A percentile compares a stretch with the other conserved stretches of the same genome.
phyloP scores from a whole-genome alignment of 495 filamentous ascomycete genomes.

The Lindgomyces ingoldianus region DNA sequence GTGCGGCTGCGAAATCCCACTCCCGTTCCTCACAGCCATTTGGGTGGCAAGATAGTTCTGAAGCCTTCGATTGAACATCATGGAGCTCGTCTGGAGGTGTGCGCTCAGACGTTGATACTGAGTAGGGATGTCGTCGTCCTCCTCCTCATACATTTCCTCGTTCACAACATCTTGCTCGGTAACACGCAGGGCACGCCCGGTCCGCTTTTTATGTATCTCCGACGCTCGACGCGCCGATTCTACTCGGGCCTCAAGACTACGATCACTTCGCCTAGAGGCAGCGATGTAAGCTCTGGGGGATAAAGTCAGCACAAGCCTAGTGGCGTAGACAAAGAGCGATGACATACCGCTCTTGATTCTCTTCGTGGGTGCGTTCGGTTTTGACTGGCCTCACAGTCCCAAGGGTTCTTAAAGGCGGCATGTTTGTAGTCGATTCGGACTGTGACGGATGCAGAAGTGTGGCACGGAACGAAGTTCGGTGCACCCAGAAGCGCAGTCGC shows the following conservation, averaged over 20 bases:
- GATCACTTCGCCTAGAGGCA: constrained; percentile 86
- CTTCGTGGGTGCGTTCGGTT: constrained; percentile 75
- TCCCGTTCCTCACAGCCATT: constrained; percentile 56
- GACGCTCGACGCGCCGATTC: constrained; percentile 88
- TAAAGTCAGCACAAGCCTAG: constrained; percentile 4
- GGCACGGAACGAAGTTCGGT: not conserved
- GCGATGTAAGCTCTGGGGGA: constrained; percentile 80
- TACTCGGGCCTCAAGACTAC: constrained; percentile 83
- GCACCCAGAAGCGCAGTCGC: not conserved
- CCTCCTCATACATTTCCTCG: constrained; percentile 97
- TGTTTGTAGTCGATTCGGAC: constrained; percentile 1
- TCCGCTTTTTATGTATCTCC: constrained; percentile 84
- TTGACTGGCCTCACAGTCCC: constrained; percentile 55
- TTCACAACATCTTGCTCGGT: constrained; percentile 85
- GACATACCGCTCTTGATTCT: constrained; percentile 82
- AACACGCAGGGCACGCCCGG: constrained; percentile 79
- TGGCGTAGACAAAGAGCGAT: not conserved
- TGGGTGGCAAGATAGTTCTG: constrained; percentile 62
- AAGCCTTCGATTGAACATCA: constrained; percentile 59
- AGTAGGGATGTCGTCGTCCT: constrained; percentile 66
- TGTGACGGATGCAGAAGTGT: constrained; percentile 14
- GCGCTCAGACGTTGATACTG: constrained; percentile 58
- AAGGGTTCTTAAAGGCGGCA: constrained; percentile 41
- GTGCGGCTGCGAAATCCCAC: constrained; percentile 40
- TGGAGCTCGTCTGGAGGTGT: constrained; percentile 55